Conservation (phyloP, 345 rosid species). For the Toxicodendron radicans region DNA sequence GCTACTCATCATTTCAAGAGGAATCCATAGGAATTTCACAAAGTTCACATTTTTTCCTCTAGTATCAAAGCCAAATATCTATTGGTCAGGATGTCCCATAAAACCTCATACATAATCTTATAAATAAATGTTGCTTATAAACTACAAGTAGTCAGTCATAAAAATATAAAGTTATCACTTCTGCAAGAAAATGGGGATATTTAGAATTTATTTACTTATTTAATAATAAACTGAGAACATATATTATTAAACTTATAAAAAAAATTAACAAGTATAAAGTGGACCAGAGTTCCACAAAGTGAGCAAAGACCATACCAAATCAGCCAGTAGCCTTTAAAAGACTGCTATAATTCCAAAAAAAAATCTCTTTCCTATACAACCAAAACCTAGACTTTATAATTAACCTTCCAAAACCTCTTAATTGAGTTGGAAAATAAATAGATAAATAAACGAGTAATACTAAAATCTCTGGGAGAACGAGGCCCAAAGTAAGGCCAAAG, state of each 20-base stretch:
- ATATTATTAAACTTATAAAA: too few species aligned
- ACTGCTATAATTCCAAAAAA: neutral
- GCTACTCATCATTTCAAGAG: neutral
- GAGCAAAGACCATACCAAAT: neutral
- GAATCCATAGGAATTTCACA: neutral
- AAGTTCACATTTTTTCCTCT: neutral
- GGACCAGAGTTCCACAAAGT: neutral
- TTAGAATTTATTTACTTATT: neutral
- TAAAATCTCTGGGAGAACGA: neutral
- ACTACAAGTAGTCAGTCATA: neutral
- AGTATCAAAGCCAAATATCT: neutral
- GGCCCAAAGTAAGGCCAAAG: too few species aligned
- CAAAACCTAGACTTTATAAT: too few species aligned
- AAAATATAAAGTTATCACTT: neutral
- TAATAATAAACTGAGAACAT: neutral
- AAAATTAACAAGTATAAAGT: too few species aligned
- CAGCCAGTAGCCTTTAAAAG: neutral
- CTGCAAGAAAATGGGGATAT: neutral
- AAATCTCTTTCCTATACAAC: too few species aligned
- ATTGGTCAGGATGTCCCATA: neutral
- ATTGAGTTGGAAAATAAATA: too few species aligned
- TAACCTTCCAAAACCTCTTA: too few species aligned
- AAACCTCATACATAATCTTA: neutral
- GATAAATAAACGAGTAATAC: too few species aligned
- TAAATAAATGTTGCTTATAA: too few species aligned